Evolutionary conservation across 1,139 yeast species (phyloP).

Genomic region (Protomyces arabidopsidicola): DNA sequence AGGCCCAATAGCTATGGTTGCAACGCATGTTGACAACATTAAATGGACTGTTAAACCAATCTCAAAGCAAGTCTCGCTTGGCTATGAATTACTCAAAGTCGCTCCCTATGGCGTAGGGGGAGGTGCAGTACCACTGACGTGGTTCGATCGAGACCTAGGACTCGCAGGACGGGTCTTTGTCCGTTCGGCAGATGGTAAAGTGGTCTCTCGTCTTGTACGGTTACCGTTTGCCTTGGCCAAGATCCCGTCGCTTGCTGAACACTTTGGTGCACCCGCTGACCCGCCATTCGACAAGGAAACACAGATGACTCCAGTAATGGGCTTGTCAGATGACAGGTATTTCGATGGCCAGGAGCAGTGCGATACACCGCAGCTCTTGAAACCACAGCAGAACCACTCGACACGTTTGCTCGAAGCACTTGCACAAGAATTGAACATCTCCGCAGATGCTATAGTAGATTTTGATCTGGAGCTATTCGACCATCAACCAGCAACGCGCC

Average conservation of each 20-base stretch:
- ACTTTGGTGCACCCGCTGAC: slow-evolving; percentile 45
- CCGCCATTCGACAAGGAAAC: slow-evolving; percentile 80
- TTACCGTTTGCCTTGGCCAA: slow-evolving; percentile 77
- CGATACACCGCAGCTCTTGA: neutral
- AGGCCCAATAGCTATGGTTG: slow-evolving; percentile 78
- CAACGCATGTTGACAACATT: slow-evolving; percentile 97
- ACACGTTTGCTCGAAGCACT: slow-evolving; percentile 61
- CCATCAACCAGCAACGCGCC: slow-evolving; percentile 72
- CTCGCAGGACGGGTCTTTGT: slow-evolving; percentile 89
- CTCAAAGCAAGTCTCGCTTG: slow-evolving; percentile 62
- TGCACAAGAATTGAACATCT: slow-evolving; percentile 59
- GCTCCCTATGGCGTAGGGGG: slow-evolving; percentile 66
- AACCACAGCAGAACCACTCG: slow-evolving; percentile 63
- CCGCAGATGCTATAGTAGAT: slow-evolving; percentile 60
- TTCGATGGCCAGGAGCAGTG: slow-evolving; percentile 13
- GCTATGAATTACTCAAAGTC: slow-evolving; percentile 84
- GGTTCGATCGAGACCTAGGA: slow-evolving; percentile 88
- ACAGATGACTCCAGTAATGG: slow-evolving; percentile 81
- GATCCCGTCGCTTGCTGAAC: slow-evolving; percentile 93
- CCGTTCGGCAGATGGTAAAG: slow-evolving; percentile 41
- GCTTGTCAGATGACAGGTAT: slow-evolving; percentile 46
- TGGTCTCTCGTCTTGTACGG: slow-evolving; percentile 65
- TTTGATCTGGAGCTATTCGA: slow-evolving; percentile 83
- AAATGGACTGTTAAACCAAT: slow-evolving; percentile 72
- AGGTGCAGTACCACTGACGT: slow-evolving; percentile 84